Evolutionary conservation across 257 asterid species (phyloP).

Genomic region (Penstemon davidsonii): DNA sequence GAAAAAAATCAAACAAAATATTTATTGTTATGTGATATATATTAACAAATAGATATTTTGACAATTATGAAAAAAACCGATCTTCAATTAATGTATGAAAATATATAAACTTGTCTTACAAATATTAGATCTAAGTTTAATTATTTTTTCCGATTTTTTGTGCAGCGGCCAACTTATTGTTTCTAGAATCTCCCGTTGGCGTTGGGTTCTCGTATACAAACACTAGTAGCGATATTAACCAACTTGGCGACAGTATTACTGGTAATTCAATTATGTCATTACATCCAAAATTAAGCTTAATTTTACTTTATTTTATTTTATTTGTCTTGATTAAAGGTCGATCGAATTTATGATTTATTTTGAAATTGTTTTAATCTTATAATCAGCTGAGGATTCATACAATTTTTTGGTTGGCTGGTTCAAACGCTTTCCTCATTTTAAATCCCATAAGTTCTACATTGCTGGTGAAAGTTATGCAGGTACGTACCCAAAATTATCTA

Average conservation of each 20-base stretch:
- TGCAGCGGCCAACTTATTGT: conserved; percentile 73
- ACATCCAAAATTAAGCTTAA: background rate
- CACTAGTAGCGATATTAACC: conserved; percentile 56
- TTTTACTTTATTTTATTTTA: background rate
- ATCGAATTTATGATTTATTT: too few relatives aligned
- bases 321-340: background rate
- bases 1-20: too few relatives aligned
- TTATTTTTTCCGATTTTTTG: too few relatives aligned
- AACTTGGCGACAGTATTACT: conserved; percentile 64
- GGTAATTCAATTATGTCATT: conserved; percentile 39
- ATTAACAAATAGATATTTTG: too few relatives aligned
- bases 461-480: conserved; percentile 96
- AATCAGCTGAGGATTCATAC: conserved; percentile 74
- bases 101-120: too few relatives aligned
- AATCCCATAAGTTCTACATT: conserved; percentile 73
- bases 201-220: conserved; percentile 94
- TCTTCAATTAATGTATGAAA: too few relatives aligned
- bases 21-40: too few relatives aligned
- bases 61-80: too few relatives aligned
- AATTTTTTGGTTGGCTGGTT: conserved; percentile 77
- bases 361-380: background rate
- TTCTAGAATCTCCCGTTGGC: conserved; percentile 85
- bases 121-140: too few relatives aligned
- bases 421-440: conserved; percentile 74
- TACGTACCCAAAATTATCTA: conserved; percentile 6